Evolutionary conservation across 2,329 filamentous ascomycete genomes (phyloP).

Genomic region (Phaeosphaeria sp.): DNA sequence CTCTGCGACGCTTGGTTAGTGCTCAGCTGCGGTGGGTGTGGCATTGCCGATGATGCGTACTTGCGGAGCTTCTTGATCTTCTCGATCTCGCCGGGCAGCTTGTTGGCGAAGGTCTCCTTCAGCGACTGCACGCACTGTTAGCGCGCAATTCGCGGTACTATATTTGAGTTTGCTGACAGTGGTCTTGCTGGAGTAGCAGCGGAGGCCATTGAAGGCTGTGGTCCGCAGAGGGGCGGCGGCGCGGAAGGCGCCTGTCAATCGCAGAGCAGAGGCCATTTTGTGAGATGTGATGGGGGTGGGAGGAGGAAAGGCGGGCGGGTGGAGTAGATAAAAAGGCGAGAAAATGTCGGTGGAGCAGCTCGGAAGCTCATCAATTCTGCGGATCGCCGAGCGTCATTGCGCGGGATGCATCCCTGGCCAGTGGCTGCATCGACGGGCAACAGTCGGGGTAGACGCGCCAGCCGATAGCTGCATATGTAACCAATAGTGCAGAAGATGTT

Average conservation of each 20-base stretch:
- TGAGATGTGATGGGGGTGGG: slow-evolving; percentile 41
- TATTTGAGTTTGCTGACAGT: slow-evolving; percentile 63
- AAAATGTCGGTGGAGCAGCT: slow-evolving; percentile 17
- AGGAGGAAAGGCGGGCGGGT: slow-evolving; percentile 43
- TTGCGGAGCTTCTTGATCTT: slow-evolving; percentile 99
- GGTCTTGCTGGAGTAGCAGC: slow-evolving; percentile 89
- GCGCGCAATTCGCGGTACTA: slow-evolving; percentile 24
- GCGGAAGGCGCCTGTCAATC: slow-evolving; percentile 83
- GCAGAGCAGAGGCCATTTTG: slow-evolving; percentile 83
- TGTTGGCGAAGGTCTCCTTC: slow-evolving; percentile 98
- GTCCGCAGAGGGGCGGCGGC: slow-evolving; percentile 70
- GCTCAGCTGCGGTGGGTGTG: slow-evolving; percentile 14
- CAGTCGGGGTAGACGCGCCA: background rate
- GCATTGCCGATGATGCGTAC: slow-evolving; percentile 58
- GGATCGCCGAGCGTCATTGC: slow-evolving; percentile 13
- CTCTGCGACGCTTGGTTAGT: slow-evolving; percentile 63
- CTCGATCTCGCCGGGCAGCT: slow-evolving; percentile 95
- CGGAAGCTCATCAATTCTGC: slow-evolving; percentile 7
- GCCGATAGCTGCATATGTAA: background rate
- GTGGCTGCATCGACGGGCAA: slow-evolving; percentile 1
- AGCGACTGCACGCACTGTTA: slow-evolving; percentile 71
- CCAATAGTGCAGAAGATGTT: background rate
- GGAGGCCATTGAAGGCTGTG: slow-evolving; percentile 79
- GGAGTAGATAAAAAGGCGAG: slow-evolving; percentile 37
- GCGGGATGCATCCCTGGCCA: slow-evolving; percentile 4